Evolutionary conservation across 495 filamentous ascomycete genomes (phyloP).

Genomic region (Podospora australis): DNA sequence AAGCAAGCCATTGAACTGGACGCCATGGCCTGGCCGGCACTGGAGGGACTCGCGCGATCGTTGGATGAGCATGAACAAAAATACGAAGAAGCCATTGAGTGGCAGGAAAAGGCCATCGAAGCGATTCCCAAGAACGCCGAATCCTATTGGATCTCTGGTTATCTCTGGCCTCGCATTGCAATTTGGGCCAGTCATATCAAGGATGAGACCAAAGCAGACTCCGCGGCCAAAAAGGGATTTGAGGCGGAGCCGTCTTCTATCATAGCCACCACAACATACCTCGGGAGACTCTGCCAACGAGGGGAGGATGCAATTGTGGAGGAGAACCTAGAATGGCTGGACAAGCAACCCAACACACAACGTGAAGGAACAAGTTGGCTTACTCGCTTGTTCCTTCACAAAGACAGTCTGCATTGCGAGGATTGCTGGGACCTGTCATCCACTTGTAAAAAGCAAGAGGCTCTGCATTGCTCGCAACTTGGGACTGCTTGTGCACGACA

Average conservation of each 20-base stretch:
- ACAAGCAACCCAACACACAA: not conserved
- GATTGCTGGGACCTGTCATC: too few relatives aligned
- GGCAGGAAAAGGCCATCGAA: conserved; percentile 12
- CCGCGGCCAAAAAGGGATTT: not conserved
- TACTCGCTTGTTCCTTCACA: not conserved
- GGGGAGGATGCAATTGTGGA: not conserved
- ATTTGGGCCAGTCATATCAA: conserved; percentile 1
- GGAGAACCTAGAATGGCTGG: not conserved
- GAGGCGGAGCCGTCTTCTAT: not conserved
- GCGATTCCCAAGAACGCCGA: not conserved
- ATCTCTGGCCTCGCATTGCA: conserved; percentile 4
- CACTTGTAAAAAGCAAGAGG: too few relatives aligned
- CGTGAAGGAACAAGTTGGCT: not conserved
- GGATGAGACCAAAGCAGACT: not conserved
- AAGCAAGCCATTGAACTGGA: conserved; percentile 2
- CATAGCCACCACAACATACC: conserved; percentile 1
- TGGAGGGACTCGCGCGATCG: conserved; percentile 5
- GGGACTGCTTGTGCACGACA: conserved; percentile 3
- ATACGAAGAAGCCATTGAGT: conserved; percentile 3
- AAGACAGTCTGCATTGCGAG: not conserved
- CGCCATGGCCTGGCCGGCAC: conserved; percentile 5
- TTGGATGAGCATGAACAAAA: not conserved
- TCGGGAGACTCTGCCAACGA: not conserved
- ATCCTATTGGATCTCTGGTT: not conserved
- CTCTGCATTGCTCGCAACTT: too few relatives aligned